Conservation (phyloP, 163 green algal genomes). For the Scenedesmus sp. region DNA sequence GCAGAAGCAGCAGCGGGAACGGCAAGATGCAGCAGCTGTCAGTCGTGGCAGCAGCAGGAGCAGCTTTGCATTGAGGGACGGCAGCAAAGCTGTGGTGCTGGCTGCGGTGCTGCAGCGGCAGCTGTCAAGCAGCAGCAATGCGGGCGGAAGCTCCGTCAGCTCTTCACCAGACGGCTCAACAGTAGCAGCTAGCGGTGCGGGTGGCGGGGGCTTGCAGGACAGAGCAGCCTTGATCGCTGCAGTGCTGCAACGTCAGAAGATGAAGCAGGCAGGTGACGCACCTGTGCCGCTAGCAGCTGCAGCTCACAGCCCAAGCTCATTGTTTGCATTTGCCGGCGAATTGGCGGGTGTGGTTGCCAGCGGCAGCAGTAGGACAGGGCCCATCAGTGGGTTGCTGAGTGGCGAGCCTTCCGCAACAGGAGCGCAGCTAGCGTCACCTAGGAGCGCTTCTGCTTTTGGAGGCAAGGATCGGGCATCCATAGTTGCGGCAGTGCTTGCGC, state of each 20-base stretch:
- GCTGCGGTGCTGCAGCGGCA: conserved; percentile 1
- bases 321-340: background rate
- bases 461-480: conserved; percentile 3
- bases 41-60: background rate
- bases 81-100: background rate
- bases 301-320: background rate
- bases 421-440: background rate
- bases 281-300: background rate
- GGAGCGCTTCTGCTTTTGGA: background rate
- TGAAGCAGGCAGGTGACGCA: background rate
- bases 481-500: conserved; percentile 16
- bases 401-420: background rate
- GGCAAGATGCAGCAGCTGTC: background rate
- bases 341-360: background rate
- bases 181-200: background rate
- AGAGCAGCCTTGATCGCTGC: conserved; percentile 11
- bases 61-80: background rate
- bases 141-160: background rate
- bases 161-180: background rate
- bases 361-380: background rate
- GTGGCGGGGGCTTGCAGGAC: background rate
- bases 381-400: background rate
- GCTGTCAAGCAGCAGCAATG: background rate
- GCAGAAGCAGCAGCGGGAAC: background rate
- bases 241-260: conserved; percentile 25